Base-by-base conservation (phyloP, 2,329 filamentous ascomycete species). In the Fusarium succisae region DNA sequence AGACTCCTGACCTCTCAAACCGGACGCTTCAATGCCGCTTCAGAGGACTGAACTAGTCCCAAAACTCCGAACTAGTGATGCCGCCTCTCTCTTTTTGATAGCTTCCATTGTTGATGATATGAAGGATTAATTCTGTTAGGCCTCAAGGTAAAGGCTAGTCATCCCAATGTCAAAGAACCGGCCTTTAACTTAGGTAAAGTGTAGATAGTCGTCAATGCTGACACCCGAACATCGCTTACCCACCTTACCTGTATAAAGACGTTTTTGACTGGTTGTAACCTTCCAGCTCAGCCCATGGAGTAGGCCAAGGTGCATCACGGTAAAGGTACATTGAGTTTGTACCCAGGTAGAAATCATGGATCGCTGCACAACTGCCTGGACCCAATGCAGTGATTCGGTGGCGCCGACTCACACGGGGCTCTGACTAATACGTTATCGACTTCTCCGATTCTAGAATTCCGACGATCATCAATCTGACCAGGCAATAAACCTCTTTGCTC, bases 341-440 rank as follows among this genome's bases (percentile, higher is more conserved):
- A 60, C 35, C 57, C 17, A 60, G 35, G 51, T 38, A 35, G 28
- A 57, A 54, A 26, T 17, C 32, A 54, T 38, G 48, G 30, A 24
- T 15, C 26, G 24, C 13, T 22, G n/a, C 32, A 53, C n/a, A 53
- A 32, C 26, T n/a, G 47, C 47, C 28, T 18, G 47, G 28, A n/a
- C 28, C 47, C 47, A 50, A 50, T 50, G 8, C 28, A n/a, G 22
- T 32, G 37, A 66, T 66, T 55, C 41, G 51, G 54, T 47, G 22
- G 53, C 48, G 41, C 39, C 66, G 38, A 68, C 39, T 63, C 59
- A 51, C 43, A 55, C 51, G 14, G 28, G 22, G 39, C 30, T 53
- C 72, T 74, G 54, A 74, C 72, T 74, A 75, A 74, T 59, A 54
- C 69, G 50, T 65, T 48, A 44, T 56, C 20, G 47, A 61, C 60